Conservation (phyloP, 768 basidiomycete species). For the Calocera viscosa region DNA sequence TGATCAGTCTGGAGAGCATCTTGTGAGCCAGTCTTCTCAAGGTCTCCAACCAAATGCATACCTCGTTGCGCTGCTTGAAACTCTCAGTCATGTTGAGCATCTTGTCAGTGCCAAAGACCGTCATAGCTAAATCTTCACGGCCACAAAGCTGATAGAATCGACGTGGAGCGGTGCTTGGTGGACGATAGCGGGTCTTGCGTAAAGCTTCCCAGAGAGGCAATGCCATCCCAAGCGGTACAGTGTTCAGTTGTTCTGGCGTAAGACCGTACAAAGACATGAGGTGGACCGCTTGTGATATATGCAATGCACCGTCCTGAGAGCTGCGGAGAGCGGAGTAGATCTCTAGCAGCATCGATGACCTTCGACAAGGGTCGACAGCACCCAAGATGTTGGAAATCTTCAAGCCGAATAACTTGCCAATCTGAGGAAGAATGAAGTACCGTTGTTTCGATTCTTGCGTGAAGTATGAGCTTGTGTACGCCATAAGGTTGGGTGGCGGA, state of each 20-base stretch:
- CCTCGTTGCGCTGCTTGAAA: constrained; percentile 4
- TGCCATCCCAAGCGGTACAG: constrained; percentile 22
- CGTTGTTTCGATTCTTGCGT: not conserved
- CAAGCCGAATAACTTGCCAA: constrained; percentile 1
- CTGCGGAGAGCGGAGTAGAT: not conserved
- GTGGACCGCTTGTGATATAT: not conserved
- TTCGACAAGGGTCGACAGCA: not conserved
- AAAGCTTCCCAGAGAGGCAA: constrained; percentile 73
- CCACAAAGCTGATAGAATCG: not conserved
- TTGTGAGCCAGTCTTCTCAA: not conserved
- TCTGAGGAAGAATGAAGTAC: not conserved
- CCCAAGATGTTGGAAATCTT: not conserved
- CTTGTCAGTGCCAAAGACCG: not conserved
- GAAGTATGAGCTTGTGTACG: not conserved
- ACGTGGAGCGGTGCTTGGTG: not conserved
- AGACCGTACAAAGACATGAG: not conserved
- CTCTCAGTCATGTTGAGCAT: not conserved
- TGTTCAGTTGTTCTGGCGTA: not conserved
- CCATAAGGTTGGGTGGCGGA: not conserved
- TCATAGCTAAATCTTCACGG: not conserved
- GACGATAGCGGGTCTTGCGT: constrained; percentile 24
- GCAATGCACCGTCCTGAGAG: not conserved
- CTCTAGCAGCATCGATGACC: not conserved
- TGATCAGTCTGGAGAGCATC: not conserved
- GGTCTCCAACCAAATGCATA: not conserved